These are phyloP conservation scores for Cladosporium velox DNA, from an alignment of 2,329 filamentous ascomycete genomes.

Conservation along the genomic window DNA sequence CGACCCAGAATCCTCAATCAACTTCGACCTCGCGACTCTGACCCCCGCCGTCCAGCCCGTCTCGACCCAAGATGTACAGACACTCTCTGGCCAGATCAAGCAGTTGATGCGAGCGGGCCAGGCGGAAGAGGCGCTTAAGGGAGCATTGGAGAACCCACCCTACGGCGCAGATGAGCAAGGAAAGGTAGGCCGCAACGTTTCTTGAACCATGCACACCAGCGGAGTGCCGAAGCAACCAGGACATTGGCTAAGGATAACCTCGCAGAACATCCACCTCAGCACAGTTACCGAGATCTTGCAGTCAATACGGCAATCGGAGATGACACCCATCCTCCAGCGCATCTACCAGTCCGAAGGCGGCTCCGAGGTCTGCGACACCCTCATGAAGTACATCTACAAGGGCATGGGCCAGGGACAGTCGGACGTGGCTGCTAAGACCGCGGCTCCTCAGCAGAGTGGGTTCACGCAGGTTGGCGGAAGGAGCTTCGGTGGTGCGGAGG, in stretches of 20 bases:
- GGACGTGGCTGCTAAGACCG: constrained; percentile 39
- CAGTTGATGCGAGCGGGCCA: constrained; percentile 87
- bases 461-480: constrained; percentile 72
- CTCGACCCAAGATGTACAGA: constrained; percentile 75
- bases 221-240: constrained; percentile 24
- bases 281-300: constrained; percentile 92
- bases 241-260: constrained; percentile 26
- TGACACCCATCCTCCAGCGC: constrained; percentile 81
- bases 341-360: constrained; percentile 80
- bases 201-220: not conserved
- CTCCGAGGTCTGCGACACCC: constrained; percentile 80
- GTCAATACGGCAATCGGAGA: constrained; percentile 93
- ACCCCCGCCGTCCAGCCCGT: constrained; percentile 74
- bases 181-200: constrained; percentile 44
- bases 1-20: constrained; percentile 83
- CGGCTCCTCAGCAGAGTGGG: constrained; percentile 77
- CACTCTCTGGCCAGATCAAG: constrained; percentile 76
- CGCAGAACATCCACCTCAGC: constrained; percentile 78
- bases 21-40: constrained; percentile 87
- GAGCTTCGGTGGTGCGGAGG: constrained; percentile 59
- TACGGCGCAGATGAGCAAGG: constrained; percentile 60
- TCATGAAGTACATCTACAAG: constrained; percentile 99
- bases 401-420: constrained; percentile 65
- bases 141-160: constrained; percentile 82
- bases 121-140: constrained; percentile 79